These are phyloP conservation scores for Claviceps arundinis DNA, from an alignment of 2,329 filamentous ascomycete genomes.

Conservation along the genomic window DNA sequence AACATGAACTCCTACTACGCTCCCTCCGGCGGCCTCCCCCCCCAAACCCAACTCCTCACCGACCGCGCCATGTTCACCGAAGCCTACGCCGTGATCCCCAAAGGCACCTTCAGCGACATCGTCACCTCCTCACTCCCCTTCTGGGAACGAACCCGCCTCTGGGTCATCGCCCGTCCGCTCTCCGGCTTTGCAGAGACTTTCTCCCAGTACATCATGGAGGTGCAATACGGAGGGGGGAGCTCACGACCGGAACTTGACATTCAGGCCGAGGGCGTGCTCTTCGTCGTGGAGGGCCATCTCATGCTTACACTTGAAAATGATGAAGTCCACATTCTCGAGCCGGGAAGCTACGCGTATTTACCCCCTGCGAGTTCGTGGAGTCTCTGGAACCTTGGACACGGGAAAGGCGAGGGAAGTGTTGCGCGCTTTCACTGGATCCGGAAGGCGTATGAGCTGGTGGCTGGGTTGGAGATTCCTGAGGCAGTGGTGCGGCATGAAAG, in stretches of 20 bases:
- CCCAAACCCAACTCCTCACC: conserved; percentile 5
- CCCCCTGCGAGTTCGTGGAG: not conserved
- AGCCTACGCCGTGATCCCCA: conserved; percentile 6
- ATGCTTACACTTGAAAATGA: not conserved
- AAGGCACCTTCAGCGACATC: conserved; percentile 5
- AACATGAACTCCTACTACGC: conserved; percentile 3
- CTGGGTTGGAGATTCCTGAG: not conserved
- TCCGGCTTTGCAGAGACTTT: conserved; percentile 6
- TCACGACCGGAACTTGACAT: conserved; percentile 2
- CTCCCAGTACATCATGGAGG: conserved; percentile 7
- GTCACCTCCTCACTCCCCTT: conserved; percentile 5
- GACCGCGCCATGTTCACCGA: conserved; percentile 7
- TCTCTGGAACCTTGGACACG: not conserved
- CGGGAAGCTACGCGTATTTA: conserved; percentile 4
- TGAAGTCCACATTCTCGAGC: not conserved
- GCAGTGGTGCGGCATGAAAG: conserved; percentile 1
- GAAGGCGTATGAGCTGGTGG: conserved; percentile 2
- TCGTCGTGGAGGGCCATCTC: conserved; percentile 1
- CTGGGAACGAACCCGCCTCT: conserved; percentile 4
- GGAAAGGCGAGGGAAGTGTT: not conserved
- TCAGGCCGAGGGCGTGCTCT: conserved; percentile 2
- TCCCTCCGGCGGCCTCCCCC: conserved; percentile 3
- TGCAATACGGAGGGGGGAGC: conserved; percentile 1
- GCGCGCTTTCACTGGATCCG: conserved; percentile 7
- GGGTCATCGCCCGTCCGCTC: conserved; percentile 5